Percentiles rank a stretch among this genome's conserved stretches.
phyloP scores from a whole-genome alignment of 2,329 filamentous ascomycete genomes.

The Raffaelea ambrosiae region DNA sequence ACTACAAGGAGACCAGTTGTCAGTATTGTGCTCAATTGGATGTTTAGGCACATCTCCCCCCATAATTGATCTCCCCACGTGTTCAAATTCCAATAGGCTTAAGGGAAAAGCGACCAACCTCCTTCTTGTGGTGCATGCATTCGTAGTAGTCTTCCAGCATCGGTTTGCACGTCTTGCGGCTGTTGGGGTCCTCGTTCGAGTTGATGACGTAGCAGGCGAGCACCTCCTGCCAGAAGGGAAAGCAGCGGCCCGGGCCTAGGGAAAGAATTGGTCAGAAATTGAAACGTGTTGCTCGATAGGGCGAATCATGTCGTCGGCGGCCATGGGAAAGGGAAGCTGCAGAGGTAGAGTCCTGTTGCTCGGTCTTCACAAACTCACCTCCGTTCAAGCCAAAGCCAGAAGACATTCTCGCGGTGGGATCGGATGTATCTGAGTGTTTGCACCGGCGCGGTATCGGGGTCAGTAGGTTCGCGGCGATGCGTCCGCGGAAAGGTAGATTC shows the following conservation, averaged over 20 bases:
- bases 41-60: too few relatives aligned
- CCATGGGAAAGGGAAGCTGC: neutral
- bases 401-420: constrained; percentile 46
- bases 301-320: neutral
- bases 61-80: too few relatives aligned
- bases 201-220: constrained; percentile 98
- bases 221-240: constrained; percentile 99
- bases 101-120: constrained; percentile 54
- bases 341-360: too few relatives aligned
- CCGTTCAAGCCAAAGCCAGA: constrained; percentile 76
- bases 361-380: constrained; percentile 61
- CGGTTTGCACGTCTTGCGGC: constrained; percentile 80
- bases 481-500: neutral
- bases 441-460: neutral
- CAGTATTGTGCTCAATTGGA: constrained; percentile 7
- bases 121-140: constrained; percentile 97
- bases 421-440: neutral
- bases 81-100: too few relatives aligned
- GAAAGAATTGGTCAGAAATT: constrained; percentile 6
- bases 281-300: neutral
- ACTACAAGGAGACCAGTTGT: constrained; percentile 39
- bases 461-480: neutral
- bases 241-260: constrained; percentile 70
- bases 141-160: constrained; percentile 96
- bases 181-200: constrained; percentile 67